A percentile compares a stretch with the other conserved stretches of the same genome.
phyloP scores from a whole-genome alignment of 345 rosid species.

The Geranium brycei region DNA sequence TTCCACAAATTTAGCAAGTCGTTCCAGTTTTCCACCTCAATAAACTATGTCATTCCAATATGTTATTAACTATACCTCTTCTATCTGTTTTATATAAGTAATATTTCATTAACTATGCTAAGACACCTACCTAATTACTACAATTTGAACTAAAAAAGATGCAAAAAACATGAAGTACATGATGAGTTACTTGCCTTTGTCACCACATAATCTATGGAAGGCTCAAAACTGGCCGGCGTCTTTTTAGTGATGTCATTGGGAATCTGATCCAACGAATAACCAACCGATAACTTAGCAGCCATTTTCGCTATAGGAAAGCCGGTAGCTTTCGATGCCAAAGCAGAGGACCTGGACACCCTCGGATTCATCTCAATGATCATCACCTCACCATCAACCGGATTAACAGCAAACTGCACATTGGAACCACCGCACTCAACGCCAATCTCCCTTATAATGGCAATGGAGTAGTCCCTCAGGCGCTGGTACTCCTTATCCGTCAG shows the following conservation, averaged over 20 bases:
- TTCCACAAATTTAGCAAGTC: not conserved
- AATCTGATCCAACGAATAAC: slow-evolving; percentile 88
- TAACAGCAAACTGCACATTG: slow-evolving; percentile 92
- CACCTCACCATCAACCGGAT: slow-evolving; percentile 93
- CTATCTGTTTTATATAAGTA: not conserved
- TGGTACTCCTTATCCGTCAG: slow-evolving; percentile 91
- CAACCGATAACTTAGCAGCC: slow-evolving; percentile 95
- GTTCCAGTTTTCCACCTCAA: too few species aligned
- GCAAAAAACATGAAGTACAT: not conserved
- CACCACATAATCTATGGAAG: slow-evolving; percentile 95
- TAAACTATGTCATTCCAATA: not conserved
- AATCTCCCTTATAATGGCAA: slow-evolving; percentile 87
- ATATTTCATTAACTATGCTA: not conserved
- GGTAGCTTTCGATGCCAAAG: slow-evolving; percentile 94
- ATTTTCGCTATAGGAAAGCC: slow-evolving; percentile 98
- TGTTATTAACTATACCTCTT: not conserved
- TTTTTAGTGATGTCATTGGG: slow-evolving; percentile 96
- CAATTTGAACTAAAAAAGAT: not conserved
- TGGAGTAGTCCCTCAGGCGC: slow-evolving; percentile 78
- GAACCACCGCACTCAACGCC: slow-evolving; percentile 99
- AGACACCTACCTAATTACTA: too few species aligned
- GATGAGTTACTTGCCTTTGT: slow-evolving; percentile 45
- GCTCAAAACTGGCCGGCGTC: slow-evolving; percentile 98
- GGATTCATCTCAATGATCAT: slow-evolving; percentile 99
- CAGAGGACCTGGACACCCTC: slow-evolving; percentile 91